Conservation (phyloP, 805 yeast genomes). For the Ogataea trehalophila region DNA sequence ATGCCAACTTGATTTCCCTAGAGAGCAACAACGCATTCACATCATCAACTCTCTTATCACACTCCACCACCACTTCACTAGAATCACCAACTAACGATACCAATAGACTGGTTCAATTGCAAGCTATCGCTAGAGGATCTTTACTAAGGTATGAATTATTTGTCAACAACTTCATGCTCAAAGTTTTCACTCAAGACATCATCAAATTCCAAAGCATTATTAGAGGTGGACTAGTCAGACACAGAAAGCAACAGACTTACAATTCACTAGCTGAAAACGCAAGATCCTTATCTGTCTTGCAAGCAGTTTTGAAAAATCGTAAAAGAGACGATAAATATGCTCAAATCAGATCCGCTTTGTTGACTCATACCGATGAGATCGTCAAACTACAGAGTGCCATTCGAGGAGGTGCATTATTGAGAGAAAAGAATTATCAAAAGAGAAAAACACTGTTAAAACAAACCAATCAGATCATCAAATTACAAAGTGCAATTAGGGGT, state of each 20-base stretch:
- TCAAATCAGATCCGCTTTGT: slow-evolving; percentile 13
- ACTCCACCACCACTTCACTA: background rate
- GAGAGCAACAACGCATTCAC: slow-evolving; percentile 17
- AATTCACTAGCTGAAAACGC: slow-evolving; percentile 15
- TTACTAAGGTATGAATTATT: slow-evolving; percentile 57
- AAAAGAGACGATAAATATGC: slow-evolving; percentile 17
- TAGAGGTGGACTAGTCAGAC: slow-evolving; percentile 42
- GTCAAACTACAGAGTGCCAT: slow-evolving; percentile 31
- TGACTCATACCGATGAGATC: slow-evolving; percentile 18
- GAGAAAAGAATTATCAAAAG: slow-evolving; percentile 14
- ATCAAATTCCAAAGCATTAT: slow-evolving; percentile 43
- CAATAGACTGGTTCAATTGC: slow-evolving; percentile 38
- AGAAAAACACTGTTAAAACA: slow-evolving; percentile 19
- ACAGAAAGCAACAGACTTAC: slow-evolving; percentile 19
- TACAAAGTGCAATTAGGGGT: slow-evolving; percentile 46
- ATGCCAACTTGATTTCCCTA: slow-evolving; percentile 17
- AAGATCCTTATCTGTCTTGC: slow-evolving; percentile 34
- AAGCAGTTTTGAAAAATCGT: slow-evolving; percentile 33
- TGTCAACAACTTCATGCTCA: slow-evolving; percentile 57
- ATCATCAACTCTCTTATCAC: background rate
- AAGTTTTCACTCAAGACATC: slow-evolving; percentile 49
- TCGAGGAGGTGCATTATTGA: slow-evolving; percentile 27
- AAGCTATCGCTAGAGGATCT: slow-evolving; percentile 69
- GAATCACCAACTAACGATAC: slow-evolving; percentile 2
- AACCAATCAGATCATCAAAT: slow-evolving; percentile 20